Percentiles rank a stretch among this genome's conserved stretches.
phyloP scores from a whole-genome alignment of 83 land plant genomes.

The Thuja plicata region DNA sequence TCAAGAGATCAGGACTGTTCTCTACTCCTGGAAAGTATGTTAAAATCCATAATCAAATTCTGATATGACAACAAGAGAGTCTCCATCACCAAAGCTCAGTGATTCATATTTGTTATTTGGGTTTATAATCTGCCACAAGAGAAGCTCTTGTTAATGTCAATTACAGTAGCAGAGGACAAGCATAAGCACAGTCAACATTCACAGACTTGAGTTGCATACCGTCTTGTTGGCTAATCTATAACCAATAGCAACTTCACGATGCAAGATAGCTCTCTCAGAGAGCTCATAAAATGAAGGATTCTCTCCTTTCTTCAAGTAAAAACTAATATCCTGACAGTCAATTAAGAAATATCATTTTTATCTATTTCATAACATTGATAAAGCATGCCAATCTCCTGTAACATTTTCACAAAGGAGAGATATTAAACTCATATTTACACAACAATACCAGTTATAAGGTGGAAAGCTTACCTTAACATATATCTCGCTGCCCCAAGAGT shows the following conservation, averaged over 20 bases:
- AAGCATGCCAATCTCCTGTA: background rate
- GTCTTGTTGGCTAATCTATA: constrained; percentile 61
- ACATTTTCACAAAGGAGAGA: background rate
- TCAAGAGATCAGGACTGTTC: background rate
- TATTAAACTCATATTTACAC: background rate
- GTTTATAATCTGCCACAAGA: constrained; percentile 51
- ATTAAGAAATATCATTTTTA: background rate
- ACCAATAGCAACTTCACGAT: constrained; percentile 92
- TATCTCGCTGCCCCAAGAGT: constrained; percentile 93
- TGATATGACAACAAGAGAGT: constrained; percentile 59
- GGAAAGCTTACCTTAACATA: constrained; percentile 70
- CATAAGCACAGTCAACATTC: background rate
- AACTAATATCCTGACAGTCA: constrained; percentile 59
- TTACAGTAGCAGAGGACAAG: background rate
- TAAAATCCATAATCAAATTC: constrained; percentile 33
- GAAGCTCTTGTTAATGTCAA: background rate
- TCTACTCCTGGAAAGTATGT: background rate
- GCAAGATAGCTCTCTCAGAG: constrained; percentile 69
- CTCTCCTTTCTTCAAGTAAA: constrained; percentile 79
- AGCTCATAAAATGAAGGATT: constrained; percentile 78
- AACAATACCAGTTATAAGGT: background rate
- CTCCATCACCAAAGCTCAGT: constrained; percentile 39
- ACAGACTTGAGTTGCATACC: constrained; percentile 32
- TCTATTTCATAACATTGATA: background rate
- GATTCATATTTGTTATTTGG: constrained; percentile 56